Evolutionary conservation across 495 filamentous ascomycete genomes (phyloP), one percentile per base, ranked within the genome.

Genomic region (Penicillium canariense): DNA sequence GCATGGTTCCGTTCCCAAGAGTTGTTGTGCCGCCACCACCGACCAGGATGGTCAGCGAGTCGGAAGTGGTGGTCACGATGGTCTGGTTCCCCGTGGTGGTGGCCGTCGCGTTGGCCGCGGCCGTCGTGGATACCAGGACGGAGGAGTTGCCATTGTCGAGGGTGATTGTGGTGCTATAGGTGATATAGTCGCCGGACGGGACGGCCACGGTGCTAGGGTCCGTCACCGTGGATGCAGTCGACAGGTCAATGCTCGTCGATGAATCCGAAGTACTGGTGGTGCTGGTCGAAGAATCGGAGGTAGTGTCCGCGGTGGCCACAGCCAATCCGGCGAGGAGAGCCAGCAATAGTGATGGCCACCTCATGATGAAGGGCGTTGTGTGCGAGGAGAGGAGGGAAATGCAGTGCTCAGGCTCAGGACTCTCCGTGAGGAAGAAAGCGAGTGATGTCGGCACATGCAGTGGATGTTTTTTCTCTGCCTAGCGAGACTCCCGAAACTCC

Each of bases 1-100:
- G 62, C 64, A 65, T 67, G 10, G 77, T 84, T 18, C 48, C 62
- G 63, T 81, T 85, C 26, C 70, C 67, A 9, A 70, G 43, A 25
- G 61, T 60, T 0, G 67, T 77, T 1, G 73, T 63, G 0, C 56
- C 55, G 10, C 63, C 46, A 15, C 72, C 65, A 23, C 73, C 75
- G 27, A 69, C 60, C 27, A 80, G 57, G 48, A 80, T 45, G 3
- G 72, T 77, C 27, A 75, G 25, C 0, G 75, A 68, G 38, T 73
- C 54, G 14, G 70, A 65, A 11, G 71, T 68, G 0, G 64, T 65
- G 23, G 70, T 59, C n/a, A 56, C 56, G 15, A 35, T 32, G n/a
- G 66, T 73, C 27, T 60, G 60, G 53, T 78, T 77, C 49, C 65
- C 58, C 0, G 69, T 62, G 5, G 59, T 53, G 14, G 52, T 56